Conservation (phyloP, 805 yeast species). For the Metschnikowia lochheadii region DNA sequence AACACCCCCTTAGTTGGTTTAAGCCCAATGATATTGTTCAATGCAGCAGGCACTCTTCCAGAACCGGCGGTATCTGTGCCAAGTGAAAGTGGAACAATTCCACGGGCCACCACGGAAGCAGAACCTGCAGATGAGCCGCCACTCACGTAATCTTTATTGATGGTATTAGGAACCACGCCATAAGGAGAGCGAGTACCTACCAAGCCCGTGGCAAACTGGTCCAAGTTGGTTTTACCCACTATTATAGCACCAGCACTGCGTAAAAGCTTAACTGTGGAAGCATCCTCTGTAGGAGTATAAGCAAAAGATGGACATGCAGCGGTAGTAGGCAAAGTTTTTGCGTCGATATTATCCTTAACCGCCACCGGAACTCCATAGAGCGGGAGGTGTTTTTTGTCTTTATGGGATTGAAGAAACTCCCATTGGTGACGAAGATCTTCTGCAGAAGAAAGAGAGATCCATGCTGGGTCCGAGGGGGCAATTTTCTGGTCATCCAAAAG, state of each 20-base stretch:
- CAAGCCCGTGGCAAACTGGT: conserved; percentile 96
- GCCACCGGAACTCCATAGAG: conserved; percentile 95
- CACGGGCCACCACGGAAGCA: conserved; percentile 86
- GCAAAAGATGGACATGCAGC: conserved; percentile 91
- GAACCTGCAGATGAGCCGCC: conserved; percentile 98
- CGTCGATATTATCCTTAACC: conserved; percentile 93
- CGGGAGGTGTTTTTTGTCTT: conserved; percentile 52
- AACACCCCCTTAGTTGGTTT: conserved; percentile 90
- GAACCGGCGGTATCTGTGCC: conserved; percentile 99
- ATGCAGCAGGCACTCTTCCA: conserved; percentile 94
- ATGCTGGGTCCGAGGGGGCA: conserved; percentile 71
- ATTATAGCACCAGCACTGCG: conserved; percentile 89
- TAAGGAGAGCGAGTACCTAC: conserved; percentile 96
- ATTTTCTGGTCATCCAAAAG: conserved; percentile 50
- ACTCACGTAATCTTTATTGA: conserved; percentile 70
- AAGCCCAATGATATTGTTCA: conserved; percentile 86
- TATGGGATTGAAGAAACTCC: conserved; percentile 62
- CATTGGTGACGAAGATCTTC: conserved; percentile 74
- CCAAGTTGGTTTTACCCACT: conserved; percentile 91
- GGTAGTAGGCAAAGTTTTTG: conserved; percentile 73
- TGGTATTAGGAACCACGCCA: conserved; percentile 81
- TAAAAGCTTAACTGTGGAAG: conserved; percentile 69
- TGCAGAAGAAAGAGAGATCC: conserved; percentile 75
- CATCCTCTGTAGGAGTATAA: conserved; percentile 65
- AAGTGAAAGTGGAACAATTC: conserved; percentile 80